Base-by-base conservation (phyloP, 2,329 filamentous ascomycete genomes). In the Talaromyces sp. region DNA sequence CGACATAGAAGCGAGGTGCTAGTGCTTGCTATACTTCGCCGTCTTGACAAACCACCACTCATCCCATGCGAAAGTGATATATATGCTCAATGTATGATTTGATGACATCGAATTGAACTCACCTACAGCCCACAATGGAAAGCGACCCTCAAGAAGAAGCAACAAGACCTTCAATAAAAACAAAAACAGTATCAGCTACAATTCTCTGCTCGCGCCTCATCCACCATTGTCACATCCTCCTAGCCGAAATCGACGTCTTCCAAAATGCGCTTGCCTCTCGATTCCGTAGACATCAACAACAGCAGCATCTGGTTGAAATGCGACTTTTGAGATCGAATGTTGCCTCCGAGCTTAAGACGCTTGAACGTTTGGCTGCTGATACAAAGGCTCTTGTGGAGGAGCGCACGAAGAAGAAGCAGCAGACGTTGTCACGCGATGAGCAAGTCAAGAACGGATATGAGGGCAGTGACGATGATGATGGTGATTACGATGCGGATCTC, bases 271-370 rank as follows among this genome's bases (percentile, higher is more conserved):
- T 81, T 43, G 67, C 68, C 36, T 53, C 68, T n/a, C 68, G 67
- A 3, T 69, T 73, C 40, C 76, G 75, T 35, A 76, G 77, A 58
- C 77, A 78, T 15, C 74, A 79, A 57, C 59, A 60, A 33, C 59
- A 60, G 43, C 59, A 58, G 31, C 59, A 60, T 40, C 66, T 71
- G 17, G 75, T 82, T 6, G 81, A 83, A 60, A 66, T 81, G 48
- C 74, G 80, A 10, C 74, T 76, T 28, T 79, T 83, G 61, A 77
- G 75, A 40, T 75, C 73, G 10, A 76, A 72, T 15, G 67, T 83
- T 3, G 67, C 75, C 40, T 73, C 78, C 1, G 81, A 84, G 62
- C 65, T 80, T 59, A 77, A 73, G 60, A 73, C 73, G 40, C 64
- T 83, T 43, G 71, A 80, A 60, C 79, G 74, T 60, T 68, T 81